Conservation (phyloP, 78 protist species). For the Creolimax fragrantissima region DNA sequence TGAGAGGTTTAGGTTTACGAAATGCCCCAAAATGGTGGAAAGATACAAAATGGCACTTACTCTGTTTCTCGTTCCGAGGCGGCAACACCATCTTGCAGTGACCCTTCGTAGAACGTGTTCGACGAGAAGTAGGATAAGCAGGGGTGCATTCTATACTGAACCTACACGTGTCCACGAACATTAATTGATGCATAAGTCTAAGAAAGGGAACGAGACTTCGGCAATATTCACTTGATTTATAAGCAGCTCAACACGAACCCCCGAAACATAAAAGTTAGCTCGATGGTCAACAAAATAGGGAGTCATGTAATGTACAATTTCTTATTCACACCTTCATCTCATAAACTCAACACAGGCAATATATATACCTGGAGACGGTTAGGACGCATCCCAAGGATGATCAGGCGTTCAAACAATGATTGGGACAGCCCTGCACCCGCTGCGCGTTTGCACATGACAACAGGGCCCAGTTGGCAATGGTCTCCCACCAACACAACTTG, state of each 20-base stretch:
- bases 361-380: constrained; percentile 70
- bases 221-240: no score
- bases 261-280: no score
- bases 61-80: constrained; percentile 58
- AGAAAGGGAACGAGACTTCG: no score
- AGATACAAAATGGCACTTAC: no score
- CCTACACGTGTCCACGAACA: constrained; percentile 45
- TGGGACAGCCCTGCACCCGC: constrained; percentile 89
- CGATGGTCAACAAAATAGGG: no score
- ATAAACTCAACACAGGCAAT: no score
- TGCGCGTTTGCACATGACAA: constrained; percentile 93
- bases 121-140: constrained; percentile 90
- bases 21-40: no score
- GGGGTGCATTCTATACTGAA: constrained; percentile 99
- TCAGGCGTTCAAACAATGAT: constrained; percentile 96
- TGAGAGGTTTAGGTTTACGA: no score
- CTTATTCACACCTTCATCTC: no score
- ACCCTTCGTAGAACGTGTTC: constrained; percentile 97
- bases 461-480: constrained; percentile 98
- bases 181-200: no score
- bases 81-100: constrained; percentile 94
- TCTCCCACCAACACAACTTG: constrained; percentile 64
- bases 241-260: no score
- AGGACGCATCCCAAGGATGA: constrained; percentile 83
- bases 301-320: no score